Conservation (phyloP, 2,329 filamentous ascomycete species). For the Chrysosphaeria jannelii region DNA sequence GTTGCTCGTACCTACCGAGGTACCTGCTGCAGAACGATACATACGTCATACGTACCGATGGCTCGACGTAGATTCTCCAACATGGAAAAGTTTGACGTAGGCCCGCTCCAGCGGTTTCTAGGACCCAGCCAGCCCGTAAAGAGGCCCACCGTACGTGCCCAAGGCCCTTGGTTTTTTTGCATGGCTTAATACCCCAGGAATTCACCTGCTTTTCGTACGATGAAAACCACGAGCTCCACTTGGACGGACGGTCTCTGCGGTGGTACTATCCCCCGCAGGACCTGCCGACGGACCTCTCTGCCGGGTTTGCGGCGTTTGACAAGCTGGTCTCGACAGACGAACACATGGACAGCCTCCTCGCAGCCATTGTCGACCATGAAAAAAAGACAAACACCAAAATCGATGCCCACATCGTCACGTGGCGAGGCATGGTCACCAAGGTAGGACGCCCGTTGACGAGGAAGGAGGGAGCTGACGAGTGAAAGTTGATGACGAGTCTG, state of each 20-base stretch:
- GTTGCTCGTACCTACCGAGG: no score
- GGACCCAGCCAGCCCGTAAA: constrained; percentile 40
- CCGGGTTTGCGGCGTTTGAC: constrained; percentile 55
- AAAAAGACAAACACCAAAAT: constrained; percentile 32
- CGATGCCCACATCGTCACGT: constrained; percentile 60
- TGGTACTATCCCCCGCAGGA: constrained; percentile 57
- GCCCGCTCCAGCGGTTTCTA: constrained; percentile 37
- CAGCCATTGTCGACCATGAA: constrained; percentile 45
- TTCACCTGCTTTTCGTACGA: constrained; percentile 87
- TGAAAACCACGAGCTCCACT: constrained; percentile 43
- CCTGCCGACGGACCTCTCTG: constrained; percentile 42
- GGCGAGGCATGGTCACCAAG: constrained; percentile 98
- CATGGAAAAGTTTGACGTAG: constrained; percentile 11
- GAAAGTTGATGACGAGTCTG: constrained; percentile 63
- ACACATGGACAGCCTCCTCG: constrained; percentile 60
- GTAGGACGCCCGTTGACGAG: no score
- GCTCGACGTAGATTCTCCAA: no score
- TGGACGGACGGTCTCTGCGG: constrained; percentile 49
- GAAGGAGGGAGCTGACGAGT: no score
- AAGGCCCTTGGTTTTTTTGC: no score
- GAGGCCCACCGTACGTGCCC: constrained; percentile 30
- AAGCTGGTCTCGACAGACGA: constrained; percentile 39
- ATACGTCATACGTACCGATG: no score
- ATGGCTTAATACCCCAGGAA: constrained; percentile 38
- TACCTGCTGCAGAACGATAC: no score